These are phyloP conservation scores for Tuber indicum DNA, from an alignment of 495 filamentous ascomycete species.

Conservation along the genomic window DNA sequence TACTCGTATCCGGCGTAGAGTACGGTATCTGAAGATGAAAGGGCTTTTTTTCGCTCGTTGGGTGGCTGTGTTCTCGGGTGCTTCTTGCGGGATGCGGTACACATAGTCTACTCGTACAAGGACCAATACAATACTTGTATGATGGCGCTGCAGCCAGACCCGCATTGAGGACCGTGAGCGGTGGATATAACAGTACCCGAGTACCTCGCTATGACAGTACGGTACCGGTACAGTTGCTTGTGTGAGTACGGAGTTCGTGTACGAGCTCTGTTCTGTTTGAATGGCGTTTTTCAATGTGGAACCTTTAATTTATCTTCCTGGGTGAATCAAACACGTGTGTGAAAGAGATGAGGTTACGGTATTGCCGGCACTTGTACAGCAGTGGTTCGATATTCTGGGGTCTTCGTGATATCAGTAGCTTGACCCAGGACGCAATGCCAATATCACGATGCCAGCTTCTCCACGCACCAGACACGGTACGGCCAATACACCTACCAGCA, in stretches of 20 bases:
- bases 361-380: no score
- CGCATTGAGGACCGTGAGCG: background rate
- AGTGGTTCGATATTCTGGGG: background rate
- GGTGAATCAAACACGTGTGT: background rate
- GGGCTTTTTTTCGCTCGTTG: background rate
- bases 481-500: no score
- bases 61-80: background rate
- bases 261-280: background rate
- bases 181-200: background rate
- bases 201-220: background rate
- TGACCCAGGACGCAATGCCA: background rate
- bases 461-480: no score
- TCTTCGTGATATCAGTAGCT: background rate
- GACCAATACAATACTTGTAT: no score
- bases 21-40: background rate
- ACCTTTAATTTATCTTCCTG: background rate
- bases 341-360: background rate
- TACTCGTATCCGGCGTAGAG: background rate
- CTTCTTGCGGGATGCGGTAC: background rate
- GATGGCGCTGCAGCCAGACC: background rate
- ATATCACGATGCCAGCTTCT: background rate
- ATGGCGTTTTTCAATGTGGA: background rate
- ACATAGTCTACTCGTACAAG: no score
- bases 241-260: background rate
- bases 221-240: background rate